Percentiles rank a stretch among this genome's conserved stretches.
These are phyloP conservation scores for Irpex sp. DNA, from an alignment of 1,284 basidiomycete genomes.

Conservation along the genomic window DNA sequence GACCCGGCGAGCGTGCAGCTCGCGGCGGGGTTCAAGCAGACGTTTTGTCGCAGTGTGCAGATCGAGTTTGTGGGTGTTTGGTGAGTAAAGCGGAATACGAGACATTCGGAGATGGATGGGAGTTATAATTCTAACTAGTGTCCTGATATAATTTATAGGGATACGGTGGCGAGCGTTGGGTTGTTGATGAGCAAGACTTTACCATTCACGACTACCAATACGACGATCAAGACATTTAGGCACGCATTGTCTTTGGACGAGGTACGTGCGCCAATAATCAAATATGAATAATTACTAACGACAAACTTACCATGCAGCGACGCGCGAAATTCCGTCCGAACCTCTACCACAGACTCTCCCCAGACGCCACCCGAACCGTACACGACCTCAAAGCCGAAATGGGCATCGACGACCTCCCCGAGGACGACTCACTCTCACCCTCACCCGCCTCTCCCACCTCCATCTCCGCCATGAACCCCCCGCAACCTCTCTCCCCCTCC, in stretches of 20 bases:
- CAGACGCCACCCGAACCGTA: slow-evolving; percentile 1
- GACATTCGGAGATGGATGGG: no score
- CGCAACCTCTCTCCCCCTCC: neutral
- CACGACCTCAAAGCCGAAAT: slow-evolving; percentile 1
- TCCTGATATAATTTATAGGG: no score
- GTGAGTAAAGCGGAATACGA: slow-evolving; percentile 14
- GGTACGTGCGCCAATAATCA: slow-evolving; percentile 11
- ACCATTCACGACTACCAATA: slow-evolving; percentile 36
- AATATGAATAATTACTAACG: no score
- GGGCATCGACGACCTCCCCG: neutral
- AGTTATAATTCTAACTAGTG: neutral
- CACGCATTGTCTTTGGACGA: slow-evolving; percentile 43
- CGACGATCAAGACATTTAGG: slow-evolving; percentile 35
- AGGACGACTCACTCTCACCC: neutral
- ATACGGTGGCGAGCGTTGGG: slow-evolving; percentile 37
- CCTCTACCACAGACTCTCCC: slow-evolving; percentile 22
- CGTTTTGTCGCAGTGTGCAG: slow-evolving; percentile 42
- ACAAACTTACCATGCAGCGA: slow-evolving; percentile 14
- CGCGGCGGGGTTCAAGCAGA: slow-evolving; percentile 43
- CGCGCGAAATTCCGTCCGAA: slow-evolving; percentile 35
- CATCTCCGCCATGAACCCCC: neutral
- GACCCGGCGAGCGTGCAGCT: slow-evolving; percentile 35
- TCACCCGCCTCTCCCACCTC: neutral
- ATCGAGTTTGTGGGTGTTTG: slow-evolving; percentile 45
- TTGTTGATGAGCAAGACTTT: slow-evolving; percentile 30